Evolutionary conservation across 108 stramenopile genomes (phyloP), one percentile per base, ranked within the genome.

Genomic region (Chaetoceros muelleri): DNA sequence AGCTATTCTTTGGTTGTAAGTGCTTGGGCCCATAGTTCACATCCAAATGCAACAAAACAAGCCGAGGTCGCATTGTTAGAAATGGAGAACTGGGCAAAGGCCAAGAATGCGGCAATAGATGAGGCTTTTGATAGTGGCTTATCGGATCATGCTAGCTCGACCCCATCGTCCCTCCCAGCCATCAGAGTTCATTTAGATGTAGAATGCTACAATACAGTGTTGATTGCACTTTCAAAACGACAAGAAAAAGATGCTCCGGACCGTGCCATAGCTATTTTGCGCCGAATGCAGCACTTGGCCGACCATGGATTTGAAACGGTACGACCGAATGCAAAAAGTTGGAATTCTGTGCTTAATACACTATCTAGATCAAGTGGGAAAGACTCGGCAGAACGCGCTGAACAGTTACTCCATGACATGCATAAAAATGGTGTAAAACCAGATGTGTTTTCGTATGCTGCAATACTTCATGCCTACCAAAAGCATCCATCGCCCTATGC

Each of bases 1-100:
- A 83, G 77, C 29, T 87, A 87, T 55, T 65, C 80, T 0, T 59
- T 79, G 24, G 66, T 76, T 3, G 78, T 84, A 46, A 56, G 77
- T 24, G 72, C 86, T 13, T 84, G 82, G 66, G 53, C 79, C 13
- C 66, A 80, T 18, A 62, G 64, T 28, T 5, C 13, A 13, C 5
- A 40, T 25, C 67, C 67, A 10, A 55, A 68, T 46, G 69, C 65
- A 2, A 65, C 66, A 23, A 30, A 64, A 27, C 18, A 20, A 13
- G 65, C 69, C 0, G 73, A 78, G 61, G 56, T 57, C 2, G 61
- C 54, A 1, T 61, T 78, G 51, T 21, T 44, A 30, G 44, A 58
- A 48, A 71, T 78, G 72, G 69, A 71, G 48, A 44, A 31, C 13
- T 51, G 65, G 22, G 65, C 71, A 13, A 51, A 23, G 16, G 56